phyloP scores from a whole-genome alignment of 257 asterid genomes.

The Petunia axillaris region DNA sequence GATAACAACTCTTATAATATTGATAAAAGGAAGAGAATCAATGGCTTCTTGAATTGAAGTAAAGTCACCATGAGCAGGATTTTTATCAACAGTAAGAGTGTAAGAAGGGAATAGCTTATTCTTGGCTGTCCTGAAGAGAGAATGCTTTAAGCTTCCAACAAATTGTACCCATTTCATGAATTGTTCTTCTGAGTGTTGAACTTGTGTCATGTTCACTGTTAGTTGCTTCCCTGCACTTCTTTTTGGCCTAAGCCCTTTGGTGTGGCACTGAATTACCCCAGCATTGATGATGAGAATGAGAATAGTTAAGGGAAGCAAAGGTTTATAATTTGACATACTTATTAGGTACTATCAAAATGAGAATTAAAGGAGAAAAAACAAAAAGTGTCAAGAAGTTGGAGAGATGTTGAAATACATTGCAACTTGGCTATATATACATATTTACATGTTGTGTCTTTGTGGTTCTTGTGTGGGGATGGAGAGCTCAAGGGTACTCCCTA shows the following conservation, averaged over 20 bases:
- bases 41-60: constrained; percentile 83
- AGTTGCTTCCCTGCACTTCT: constrained; percentile 34
- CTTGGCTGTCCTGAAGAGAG: constrained; percentile 68
- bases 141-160: constrained; percentile 76
- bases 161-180: constrained; percentile 84
- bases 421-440: constrained; percentile 33
- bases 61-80: constrained; percentile 72
- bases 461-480: neutral
- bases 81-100: constrained; percentile 69
- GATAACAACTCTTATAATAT: constrained; percentile 79
- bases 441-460: neutral
- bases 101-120: constrained; percentile 78
- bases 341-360: constrained; percentile 7
- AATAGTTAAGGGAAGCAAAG: constrained; percentile 21
- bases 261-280: constrained; percentile 44
- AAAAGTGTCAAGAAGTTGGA: constrained; percentile 5
- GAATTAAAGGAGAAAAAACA: constrained; percentile 18
- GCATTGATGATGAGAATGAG: constrained; percentile 40
- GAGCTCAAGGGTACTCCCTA: neutral
- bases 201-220: constrained; percentile 53
- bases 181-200: constrained; percentile 62
- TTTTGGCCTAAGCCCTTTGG: constrained; percentile 55
- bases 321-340: constrained; percentile 37
- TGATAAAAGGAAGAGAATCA: constrained; percentile 79
- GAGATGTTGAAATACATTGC: constrained; percentile 28